These are phyloP conservation scores for Collariella sp. DNA, from an alignment of 495 filamentous ascomycete species.

Conservation along the genomic window DNA sequence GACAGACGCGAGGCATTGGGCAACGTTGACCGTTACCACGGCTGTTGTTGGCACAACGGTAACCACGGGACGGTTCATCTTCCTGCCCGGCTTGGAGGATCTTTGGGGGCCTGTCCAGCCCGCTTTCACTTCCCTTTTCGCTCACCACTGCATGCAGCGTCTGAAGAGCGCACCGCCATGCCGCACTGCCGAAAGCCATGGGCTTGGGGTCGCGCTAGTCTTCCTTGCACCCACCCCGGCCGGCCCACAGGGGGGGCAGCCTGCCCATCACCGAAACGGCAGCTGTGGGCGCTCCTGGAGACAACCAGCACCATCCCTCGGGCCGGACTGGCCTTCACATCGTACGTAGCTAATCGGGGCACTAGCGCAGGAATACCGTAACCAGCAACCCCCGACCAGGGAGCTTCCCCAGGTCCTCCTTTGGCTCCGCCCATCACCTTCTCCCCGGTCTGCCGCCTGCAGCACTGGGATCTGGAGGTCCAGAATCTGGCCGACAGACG, in stretches of 20 bases:
- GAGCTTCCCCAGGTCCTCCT: not conserved
- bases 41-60: not conserved
- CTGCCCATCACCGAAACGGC: slow-evolving; percentile 11
- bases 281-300: slow-evolving; percentile 18
- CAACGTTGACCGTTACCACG: not conserved
- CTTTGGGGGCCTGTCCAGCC: not conserved
- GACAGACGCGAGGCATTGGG: not conserved
- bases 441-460: not conserved
- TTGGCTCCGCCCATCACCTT: not conserved
- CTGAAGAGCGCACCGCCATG: slow-evolving; percentile 22
- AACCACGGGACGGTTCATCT: not conserved
- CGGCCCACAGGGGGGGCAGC: slow-evolving; percentile 8
- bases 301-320: slow-evolving; percentile 19
- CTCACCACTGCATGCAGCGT: slow-evolving; percentile 10
- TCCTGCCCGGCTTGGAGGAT: slow-evolving; percentile 5
- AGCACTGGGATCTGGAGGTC: slow-evolving; percentile 16
- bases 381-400: slow-evolving; percentile 1
- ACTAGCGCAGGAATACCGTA: slow-evolving; percentile 8
- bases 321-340: slow-evolving; percentile 17
- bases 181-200: slow-evolving; percentile 30
- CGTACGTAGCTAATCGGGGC: slow-evolving; percentile 6
- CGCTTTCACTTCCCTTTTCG: slow-evolving; percentile 10
- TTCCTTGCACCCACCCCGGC: slow-evolving; percentile 1
- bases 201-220: slow-evolving; percentile 9
- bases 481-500: slow-evolving; percentile 25